Conservation (phyloP, 2,329 filamentous ascomycete species). For the Calonectria montana region DNA sequence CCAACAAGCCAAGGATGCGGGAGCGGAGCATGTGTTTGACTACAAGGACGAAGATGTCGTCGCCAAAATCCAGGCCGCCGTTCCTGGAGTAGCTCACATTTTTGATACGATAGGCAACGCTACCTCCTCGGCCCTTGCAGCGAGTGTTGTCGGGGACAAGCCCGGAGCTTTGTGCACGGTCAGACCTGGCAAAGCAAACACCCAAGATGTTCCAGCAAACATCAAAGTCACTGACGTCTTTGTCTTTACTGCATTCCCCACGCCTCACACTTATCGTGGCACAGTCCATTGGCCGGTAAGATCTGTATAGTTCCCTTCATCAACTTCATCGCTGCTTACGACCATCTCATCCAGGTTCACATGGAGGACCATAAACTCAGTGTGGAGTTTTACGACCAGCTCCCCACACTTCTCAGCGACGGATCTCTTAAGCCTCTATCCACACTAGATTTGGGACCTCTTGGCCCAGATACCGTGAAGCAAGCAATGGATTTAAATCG, state of each 20-base stretch:
- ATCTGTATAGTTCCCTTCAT: too few species aligned
- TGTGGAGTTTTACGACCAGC: neutral
- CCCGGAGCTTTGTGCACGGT: constrained; percentile 53
- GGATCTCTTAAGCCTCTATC: constrained; percentile 1
- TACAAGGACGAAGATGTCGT: constrained; percentile 51
- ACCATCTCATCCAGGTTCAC: constrained; percentile 11
- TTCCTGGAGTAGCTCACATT: constrained; percentile 47
- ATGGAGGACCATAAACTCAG: constrained; percentile 28
- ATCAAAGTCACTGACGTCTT: constrained; percentile 54
- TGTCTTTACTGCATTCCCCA: constrained; percentile 56
- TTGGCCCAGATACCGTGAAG: neutral
- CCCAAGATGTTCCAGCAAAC: constrained; percentile 45
- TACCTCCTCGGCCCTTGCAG: constrained; percentile 47
- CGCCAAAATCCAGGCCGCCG: constrained; percentile 45
- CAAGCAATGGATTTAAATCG: constrained; percentile 30
- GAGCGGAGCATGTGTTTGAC: constrained; percentile 52
- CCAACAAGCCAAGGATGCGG: constrained; percentile 43
- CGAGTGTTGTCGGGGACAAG: constrained; percentile 34
- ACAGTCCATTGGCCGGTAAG: constrained; percentile 52
- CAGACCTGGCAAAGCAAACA: constrained; percentile 54
- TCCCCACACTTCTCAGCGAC: neutral
- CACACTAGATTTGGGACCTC: neutral
- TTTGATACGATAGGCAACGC: constrained; percentile 56
- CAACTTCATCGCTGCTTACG: neutral
- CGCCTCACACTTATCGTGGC: constrained; percentile 50